phyloP scores from a whole-genome alignment of 2,329 filamentous ascomycete species.

The Diplodia intermedia region DNA sequence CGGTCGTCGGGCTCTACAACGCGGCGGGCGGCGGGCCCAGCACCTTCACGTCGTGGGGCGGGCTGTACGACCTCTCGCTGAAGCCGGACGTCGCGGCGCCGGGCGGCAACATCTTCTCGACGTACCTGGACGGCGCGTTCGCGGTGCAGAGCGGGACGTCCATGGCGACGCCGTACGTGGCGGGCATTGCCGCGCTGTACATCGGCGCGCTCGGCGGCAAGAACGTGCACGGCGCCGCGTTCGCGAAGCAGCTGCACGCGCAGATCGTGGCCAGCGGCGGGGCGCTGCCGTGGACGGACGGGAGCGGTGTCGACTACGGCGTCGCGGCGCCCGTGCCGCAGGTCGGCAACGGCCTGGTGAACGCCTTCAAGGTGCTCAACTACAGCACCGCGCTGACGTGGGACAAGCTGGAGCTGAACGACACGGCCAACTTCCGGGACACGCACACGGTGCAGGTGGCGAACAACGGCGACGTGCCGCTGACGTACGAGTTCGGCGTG shows the following conservation, averaged over 20 bases:
- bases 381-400: constrained; percentile 61
- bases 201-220: constrained; percentile 39
- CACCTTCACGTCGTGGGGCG: constrained; percentile 65
- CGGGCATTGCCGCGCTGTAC: constrained; percentile 53
- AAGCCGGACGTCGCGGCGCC: constrained; percentile 65
- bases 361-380: constrained; percentile 66
- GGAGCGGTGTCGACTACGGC: neutral
- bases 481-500: constrained; percentile 62
- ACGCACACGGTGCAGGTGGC: constrained; percentile 61
- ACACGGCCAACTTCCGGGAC: constrained; percentile 63
- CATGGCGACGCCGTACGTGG: constrained; percentile 65
- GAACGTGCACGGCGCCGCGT: constrained; percentile 38
- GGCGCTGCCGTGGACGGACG: constrained; percentile 38
- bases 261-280: constrained; percentile 43
- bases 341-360: constrained; percentile 66
- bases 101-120: constrained; percentile 66
- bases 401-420: constrained; percentile 69
- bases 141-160: constrained; percentile 63
- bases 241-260: constrained; percentile 40
- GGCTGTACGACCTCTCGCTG: constrained; percentile 64
- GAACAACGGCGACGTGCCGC: constrained; percentile 58
- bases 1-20: constrained; percentile 33
- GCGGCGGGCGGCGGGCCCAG: constrained; percentile 59
- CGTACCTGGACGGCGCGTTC: constrained; percentile 60
- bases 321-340: constrained; percentile 60